A percentile compares a stretch with the other conserved stretches of the same genome.
phyloP scores from a whole-genome alignment of 768 basidiomycete genomes.

The Xerocomus spinulosus region DNA sequence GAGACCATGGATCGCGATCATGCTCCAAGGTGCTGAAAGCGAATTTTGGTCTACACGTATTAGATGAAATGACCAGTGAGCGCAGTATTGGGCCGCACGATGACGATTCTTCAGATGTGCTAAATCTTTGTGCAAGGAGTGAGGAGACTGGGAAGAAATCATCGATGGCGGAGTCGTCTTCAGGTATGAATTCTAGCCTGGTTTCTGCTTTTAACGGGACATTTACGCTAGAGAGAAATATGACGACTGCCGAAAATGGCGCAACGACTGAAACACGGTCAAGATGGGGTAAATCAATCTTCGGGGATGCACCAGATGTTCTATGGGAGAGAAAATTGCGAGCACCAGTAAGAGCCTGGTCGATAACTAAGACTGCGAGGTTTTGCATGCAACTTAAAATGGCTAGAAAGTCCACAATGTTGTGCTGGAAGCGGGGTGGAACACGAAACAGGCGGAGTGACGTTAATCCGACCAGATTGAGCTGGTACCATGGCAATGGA shows the following conservation, averaged over 20 bases:
- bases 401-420: constrained; percentile 27
- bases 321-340: not conserved
- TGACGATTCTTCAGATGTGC: no score
- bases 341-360: constrained; percentile 23
- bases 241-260: no score
- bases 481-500: not conserved
- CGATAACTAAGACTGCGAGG: constrained; percentile 31
- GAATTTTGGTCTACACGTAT: no score
- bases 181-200: no score
- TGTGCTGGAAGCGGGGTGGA: constrained; percentile 18
- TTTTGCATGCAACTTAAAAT: constrained; percentile 31
- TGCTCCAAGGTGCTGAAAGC: not conserved
- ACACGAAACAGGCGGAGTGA: constrained; percentile 31
- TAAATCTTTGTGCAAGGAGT: not conserved
- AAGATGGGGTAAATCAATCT: not conserved
- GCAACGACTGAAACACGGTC: not conserved
- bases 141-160: not conserved
- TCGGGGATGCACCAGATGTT: not conserved
- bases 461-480: constrained; percentile 23
- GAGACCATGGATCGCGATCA: no score
- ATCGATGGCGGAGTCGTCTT: not conserved
- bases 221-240: no score
- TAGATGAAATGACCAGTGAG: not conserved
- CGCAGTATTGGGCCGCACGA: not conserved
- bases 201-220: no score